phyloP scores from a whole-genome alignment of 2,329 filamentous ascomycete genomes.

The Colletotrichum cereale region DNA sequence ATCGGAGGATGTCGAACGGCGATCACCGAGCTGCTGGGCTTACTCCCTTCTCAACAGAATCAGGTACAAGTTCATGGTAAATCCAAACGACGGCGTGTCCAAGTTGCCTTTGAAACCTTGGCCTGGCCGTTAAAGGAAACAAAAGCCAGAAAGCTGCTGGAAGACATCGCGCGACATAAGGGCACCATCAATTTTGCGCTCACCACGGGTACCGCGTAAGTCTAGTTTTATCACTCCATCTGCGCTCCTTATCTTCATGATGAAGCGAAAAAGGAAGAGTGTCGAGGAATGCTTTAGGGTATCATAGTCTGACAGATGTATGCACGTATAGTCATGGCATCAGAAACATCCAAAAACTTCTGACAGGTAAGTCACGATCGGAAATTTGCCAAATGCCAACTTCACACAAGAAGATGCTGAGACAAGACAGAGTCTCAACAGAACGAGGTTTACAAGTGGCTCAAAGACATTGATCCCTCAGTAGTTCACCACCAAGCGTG shows the following conservation, averaged over 20 bases:
- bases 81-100: neutral
- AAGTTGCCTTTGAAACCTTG: neutral
- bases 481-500: neutral
- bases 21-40: neutral
- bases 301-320: neutral
- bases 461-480: neutral
- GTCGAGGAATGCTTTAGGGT: neutral
- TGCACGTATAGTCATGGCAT: neutral
- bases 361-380: neutral
- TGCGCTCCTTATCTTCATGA: neutral
- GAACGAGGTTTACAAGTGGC: neutral
- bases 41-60: neutral
- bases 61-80: fast-evolving
- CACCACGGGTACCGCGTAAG: neutral
- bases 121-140: constrained; percentile 9
- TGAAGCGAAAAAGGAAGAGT: neutral
- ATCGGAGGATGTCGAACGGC: neutral
- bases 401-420: neutral
- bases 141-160: neutral
- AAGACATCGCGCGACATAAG: neutral
- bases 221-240: neutral
- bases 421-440: neutral
- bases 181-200: neutral
- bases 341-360: neutral
- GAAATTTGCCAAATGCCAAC: fast-evolving